A percentile compares a stretch with the other conserved stretches of the same genome.
Conservation (phyloP, 2,329 filamentous ascomycete species). For the Biscogniauxia mediterranea region DNA sequence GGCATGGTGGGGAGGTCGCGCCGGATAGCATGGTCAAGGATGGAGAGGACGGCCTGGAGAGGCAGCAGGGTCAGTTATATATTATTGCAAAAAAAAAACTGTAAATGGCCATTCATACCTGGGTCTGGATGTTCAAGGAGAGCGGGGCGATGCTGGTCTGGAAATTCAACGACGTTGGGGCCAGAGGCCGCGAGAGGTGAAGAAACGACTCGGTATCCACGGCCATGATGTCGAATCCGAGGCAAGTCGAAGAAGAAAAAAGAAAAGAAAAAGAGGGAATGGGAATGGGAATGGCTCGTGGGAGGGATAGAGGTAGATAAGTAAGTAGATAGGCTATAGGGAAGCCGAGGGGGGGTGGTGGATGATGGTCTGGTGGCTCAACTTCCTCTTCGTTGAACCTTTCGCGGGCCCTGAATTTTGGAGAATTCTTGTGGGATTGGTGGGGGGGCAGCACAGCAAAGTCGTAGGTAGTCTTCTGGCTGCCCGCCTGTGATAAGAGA, state of each 20-base stretch:
- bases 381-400: neutral
- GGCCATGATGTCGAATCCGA: constrained; percentile 66
- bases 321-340: too few species aligned
- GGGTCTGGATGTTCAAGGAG: constrained; percentile 90
- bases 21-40: constrained; percentile 92
- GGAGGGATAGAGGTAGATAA: neutral
- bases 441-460: constrained; percentile 20
- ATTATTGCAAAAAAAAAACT: too few species aligned
- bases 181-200: constrained; percentile 89
- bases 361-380: too few species aligned
- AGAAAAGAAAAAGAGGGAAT: neutral
- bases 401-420: constrained; percentile 20
- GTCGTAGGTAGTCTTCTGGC: neutral
- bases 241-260: neutral
- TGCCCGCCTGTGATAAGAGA: constrained; percentile 1
- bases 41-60: constrained; percentile 63
- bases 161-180: constrained; percentile 74
- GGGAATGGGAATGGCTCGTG: constrained; percentile 11
- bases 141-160: constrained; percentile 87
- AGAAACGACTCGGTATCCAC: constrained; percentile 80
- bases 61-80: neutral
- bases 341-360: too few species aligned
- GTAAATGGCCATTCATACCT: constrained; percentile 67
- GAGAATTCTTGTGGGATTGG: constrained; percentile 27
- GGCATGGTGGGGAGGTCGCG: constrained; percentile 73